These are phyloP conservation scores for Circinella umbellata DNA, from an alignment of 371 early-diverging fungal genomes.

Conservation along the genomic window DNA sequence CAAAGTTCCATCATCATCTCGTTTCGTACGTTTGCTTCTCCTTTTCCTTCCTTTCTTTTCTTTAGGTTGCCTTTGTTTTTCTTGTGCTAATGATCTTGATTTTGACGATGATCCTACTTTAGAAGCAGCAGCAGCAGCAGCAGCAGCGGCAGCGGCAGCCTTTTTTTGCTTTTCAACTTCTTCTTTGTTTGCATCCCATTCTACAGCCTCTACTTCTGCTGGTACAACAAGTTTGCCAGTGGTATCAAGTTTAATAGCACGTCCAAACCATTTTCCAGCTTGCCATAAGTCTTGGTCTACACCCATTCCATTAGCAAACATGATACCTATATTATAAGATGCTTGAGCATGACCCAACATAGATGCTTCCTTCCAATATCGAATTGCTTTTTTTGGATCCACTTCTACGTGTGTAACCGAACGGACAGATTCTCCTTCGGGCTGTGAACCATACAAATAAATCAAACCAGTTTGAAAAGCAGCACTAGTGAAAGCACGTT, in stretches of 20 bases:
- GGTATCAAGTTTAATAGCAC: constrained; percentile 50
- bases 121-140: not conserved
- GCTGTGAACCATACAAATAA: constrained; percentile 49
- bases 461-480: constrained; percentile 56
- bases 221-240: constrained; percentile 44
- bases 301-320: constrained; percentile 53
- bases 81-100: constrained; percentile 1
- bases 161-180: constrained; percentile 9
- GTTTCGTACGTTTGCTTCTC: constrained; percentile 30
- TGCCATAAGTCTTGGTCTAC: constrained; percentile 38
- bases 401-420: constrained; percentile 38
- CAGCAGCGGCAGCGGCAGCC: not conserved
- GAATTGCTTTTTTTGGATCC: constrained; percentile 44
- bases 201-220: constrained; percentile 39
- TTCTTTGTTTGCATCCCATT: constrained; percentile 48
- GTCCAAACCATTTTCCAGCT: constrained; percentile 57
- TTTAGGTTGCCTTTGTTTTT: constrained; percentile 16
- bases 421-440: constrained; percentile 43
- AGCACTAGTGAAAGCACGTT: constrained; percentile 50
- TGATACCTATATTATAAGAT: constrained; percentile 52
- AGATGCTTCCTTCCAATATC: constrained; percentile 56
- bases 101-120: not conserved
- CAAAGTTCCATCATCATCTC: constrained; percentile 18
- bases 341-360: constrained; percentile 55
- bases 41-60: constrained; percentile 12